Evolutionary conservation across 139 green algal genomes (phyloP), one percentile per base, ranked within the genome.

Genomic region (Asterochloris erici): DNA sequence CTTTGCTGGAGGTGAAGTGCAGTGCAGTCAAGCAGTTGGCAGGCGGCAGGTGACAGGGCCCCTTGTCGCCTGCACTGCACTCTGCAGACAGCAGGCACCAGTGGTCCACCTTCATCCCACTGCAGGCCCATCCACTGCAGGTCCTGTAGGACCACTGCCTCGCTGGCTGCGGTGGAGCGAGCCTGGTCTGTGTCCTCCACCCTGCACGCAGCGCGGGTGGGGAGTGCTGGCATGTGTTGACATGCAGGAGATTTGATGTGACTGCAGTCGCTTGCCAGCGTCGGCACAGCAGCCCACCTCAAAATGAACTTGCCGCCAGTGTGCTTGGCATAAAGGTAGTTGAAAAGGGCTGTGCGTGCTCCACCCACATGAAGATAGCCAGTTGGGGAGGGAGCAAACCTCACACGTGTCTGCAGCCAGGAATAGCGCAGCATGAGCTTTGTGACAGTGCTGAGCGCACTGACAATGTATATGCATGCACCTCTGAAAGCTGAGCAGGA

Each of bases 311-410:
- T 98, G 81, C 97, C 97, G 63, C 93, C 92, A 47, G 77, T 85
- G 74, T 94, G 91, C 70, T 91, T 92, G 16, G 97, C 97, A 78
- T 95, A 98, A n/a, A 99, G 92, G 89, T 91, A 99, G 87, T 99
- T 99, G 90, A 99, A 99, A 9, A 99, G 90, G 11, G 97, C 97
- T 9, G 97, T 99, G 47, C 97, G 87, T 1, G 97, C 97, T 24
- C 97, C 97, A 27, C 97, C 97, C 14, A 99, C 96, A 84, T 99
- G 97, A 62, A 99, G 91, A 85, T 97, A 96, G 75, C 97, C 97
- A 29, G 97, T 99, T n/a, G 97, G 97, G 0, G 97, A 99, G 0
- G 97, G 97, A 14, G 97, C 97, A 89, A 99, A 99, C 19, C 97
- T 93, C 27, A 99, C 97, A 62, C 92, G 88, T 2, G 96, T 93